phyloP scores from a whole-genome alignment of 768 basidiomycete species.

The Pisolithus tinctorius region DNA sequence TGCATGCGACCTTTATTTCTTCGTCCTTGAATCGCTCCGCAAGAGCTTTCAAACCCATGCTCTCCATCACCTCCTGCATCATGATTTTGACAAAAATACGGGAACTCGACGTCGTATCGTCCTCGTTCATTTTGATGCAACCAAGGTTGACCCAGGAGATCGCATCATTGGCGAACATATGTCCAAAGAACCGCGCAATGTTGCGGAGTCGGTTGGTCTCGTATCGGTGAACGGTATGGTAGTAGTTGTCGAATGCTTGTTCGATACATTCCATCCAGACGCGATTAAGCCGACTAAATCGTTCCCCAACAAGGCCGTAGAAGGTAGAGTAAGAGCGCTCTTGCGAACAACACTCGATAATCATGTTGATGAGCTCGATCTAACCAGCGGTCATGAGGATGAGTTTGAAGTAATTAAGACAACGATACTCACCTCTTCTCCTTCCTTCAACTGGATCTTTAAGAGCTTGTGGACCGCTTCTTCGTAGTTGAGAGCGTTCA shows the following conservation, averaged over 20 bases:
- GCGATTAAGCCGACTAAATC: conserved; percentile 93
- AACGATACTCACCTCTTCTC: conserved; percentile 70
- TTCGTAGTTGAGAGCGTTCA: conserved; percentile 97
- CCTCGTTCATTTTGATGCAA: conserved; percentile 90
- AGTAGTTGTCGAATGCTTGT: conserved; percentile 82
- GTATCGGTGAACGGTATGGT: conserved; percentile 95
- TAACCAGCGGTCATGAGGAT: conserved; percentile 24
- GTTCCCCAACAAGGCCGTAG: conserved; percentile 93
- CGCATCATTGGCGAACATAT: conserved; percentile 78
- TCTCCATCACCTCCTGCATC: conserved; percentile 92
- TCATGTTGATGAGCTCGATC: conserved; percentile 97
- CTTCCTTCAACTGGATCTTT: conserved; percentile 86
- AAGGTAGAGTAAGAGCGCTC: conserved; percentile 97
- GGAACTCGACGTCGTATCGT: conserved; percentile 91
- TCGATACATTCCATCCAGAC: conserved; percentile 91
- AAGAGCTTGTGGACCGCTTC: conserved; percentile 98
- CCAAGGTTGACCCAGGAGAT: conserved; percentile 86
- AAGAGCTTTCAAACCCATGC: conserved; percentile 83
- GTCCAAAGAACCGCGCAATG: conserved; percentile 95
- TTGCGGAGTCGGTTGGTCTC: conserved; percentile 98
- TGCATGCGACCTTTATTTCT: conserved; percentile 65
- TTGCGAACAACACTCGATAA: conserved; percentile 99
- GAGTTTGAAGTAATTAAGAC: neutral
- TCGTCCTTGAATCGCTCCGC: conserved; percentile 87
- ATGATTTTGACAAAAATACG: conserved; percentile 98